Conservation (phyloP, 441 rosid species). For the Syzygium malaccense region DNA sequence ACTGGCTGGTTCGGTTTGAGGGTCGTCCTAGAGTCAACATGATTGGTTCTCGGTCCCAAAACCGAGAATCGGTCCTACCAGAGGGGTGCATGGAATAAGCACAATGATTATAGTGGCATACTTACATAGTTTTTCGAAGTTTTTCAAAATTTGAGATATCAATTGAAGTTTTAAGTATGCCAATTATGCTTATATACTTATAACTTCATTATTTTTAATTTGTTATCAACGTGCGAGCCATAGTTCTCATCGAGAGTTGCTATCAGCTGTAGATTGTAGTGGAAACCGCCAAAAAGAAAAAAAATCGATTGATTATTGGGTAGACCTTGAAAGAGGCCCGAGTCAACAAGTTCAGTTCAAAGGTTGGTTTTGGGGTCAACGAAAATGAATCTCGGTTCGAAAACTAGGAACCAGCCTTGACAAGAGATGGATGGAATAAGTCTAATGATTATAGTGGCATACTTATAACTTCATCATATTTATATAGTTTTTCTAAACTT, state of each 20-base stretch:
- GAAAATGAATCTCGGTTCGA: neutral
- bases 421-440: neutral
- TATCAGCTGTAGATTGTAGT: too few relatives aligned
- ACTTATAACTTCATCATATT: neutral
- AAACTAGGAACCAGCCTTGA: neutral
- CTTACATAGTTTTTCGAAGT: accelerated
- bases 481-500: neutral
- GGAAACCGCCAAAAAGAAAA: too few relatives aligned
- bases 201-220: neutral
- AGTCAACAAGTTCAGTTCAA: neutral
- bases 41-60: accelerated
- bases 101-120: neutral
- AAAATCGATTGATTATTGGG: neutral
- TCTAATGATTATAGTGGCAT: neutral
- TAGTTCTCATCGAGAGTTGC: too few relatives aligned
- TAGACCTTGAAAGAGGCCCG: neutral
- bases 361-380: neutral
- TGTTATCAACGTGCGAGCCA: too few relatives aligned
- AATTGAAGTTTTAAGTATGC: neutral
- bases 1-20: accelerated
- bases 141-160: neutral
- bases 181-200: neutral
- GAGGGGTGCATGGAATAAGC: neutral
- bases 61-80: accelerated
- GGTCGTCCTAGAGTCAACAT: accelerated